Evolutionary conservation across 2,329 filamentous ascomycete species (phyloP).

Genomic region (Bimuria novae-zelandiae): DNA sequence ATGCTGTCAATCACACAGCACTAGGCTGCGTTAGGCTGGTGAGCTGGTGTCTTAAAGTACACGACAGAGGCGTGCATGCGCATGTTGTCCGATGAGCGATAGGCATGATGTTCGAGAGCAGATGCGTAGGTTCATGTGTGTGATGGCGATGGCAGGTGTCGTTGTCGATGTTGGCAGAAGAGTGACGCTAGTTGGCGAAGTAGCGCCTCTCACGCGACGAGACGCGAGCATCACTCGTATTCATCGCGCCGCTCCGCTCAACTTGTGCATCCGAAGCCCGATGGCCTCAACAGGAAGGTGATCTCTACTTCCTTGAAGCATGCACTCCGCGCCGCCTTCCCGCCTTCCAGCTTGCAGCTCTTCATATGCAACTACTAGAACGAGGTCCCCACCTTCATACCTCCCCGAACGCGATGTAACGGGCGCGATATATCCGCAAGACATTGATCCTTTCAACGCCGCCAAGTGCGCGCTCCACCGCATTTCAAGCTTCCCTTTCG

Average conservation of each 20-base stretch:
- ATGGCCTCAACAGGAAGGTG: constrained; percentile 2
- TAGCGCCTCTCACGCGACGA: neutral
- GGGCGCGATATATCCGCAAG: neutral
- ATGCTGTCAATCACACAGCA: constrained; percentile 2
- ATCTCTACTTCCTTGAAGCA: neutral
- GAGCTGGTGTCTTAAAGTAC: neutral
- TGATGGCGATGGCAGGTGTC: neutral
- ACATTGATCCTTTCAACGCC: neutral
- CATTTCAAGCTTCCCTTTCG: neutral
- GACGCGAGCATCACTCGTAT: neutral
- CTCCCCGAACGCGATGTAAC: neutral
- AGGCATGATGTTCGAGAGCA: neutral
- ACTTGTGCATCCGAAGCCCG: constrained; percentile 3
- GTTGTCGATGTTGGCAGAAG: neutral
- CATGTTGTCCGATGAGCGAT: neutral
- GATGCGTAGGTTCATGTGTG: neutral
- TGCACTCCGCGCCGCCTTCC: neutral
- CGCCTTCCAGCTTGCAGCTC: neutral
- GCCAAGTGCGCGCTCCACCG: neutral
- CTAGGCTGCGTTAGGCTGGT: constrained; percentile 13
- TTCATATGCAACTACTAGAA: too few species aligned
- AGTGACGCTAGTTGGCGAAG: constrained; percentile 1
- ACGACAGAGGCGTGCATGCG: neutral
- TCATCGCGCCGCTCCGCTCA: neutral
- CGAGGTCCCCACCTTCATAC: neutral